phyloP scores from a whole-genome alignment of 352 stramenopile species.

The Phytopythium oedochilum region DNA sequence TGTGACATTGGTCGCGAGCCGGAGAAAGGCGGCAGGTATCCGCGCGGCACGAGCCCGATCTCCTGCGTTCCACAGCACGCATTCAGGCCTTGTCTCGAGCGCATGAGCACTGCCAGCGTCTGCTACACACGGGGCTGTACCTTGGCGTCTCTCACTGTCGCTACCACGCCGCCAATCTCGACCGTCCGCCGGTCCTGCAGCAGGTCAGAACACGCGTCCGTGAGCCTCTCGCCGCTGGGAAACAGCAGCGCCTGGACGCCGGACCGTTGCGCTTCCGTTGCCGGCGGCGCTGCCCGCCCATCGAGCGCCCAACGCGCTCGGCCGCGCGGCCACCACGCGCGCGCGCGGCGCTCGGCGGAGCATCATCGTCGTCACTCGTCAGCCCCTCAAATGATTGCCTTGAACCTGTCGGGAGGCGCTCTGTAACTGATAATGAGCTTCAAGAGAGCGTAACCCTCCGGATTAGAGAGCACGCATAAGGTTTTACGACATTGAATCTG shows the following conservation, averaged over 20 bases:
- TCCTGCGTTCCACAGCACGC: constrained; percentile 13
- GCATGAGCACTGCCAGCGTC: no score
- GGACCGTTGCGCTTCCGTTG: neutral
- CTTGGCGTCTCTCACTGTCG: constrained; percentile 21
- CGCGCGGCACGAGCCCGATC: constrained; percentile 47
- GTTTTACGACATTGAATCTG: constrained; percentile 1
- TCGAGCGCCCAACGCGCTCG: neutral
- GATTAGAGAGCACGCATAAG: neutral
- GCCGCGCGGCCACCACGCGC: neutral
- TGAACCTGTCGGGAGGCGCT: neutral
- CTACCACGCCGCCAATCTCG: constrained; percentile 56
- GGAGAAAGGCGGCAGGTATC: constrained; percentile 39
- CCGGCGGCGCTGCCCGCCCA: neutral
- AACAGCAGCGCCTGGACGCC: neutral
- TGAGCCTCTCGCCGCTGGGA: no score
- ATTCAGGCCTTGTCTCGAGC: no score
- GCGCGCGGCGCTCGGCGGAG: neutral
- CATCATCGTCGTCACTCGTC: neutral
- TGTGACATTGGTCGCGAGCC: constrained; percentile 36
- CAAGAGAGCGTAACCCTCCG: neutral
- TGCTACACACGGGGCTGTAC: constrained; percentile 6
- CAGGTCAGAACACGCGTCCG: neutral
- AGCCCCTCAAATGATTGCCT: no score
- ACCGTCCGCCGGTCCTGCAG: constrained; percentile 20
- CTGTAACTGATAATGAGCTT: neutral